These are phyloP conservation scores for Buxus sempervirens DNA, from an alignment of 164 flowering plant genomes.

Conservation along the genomic window DNA sequence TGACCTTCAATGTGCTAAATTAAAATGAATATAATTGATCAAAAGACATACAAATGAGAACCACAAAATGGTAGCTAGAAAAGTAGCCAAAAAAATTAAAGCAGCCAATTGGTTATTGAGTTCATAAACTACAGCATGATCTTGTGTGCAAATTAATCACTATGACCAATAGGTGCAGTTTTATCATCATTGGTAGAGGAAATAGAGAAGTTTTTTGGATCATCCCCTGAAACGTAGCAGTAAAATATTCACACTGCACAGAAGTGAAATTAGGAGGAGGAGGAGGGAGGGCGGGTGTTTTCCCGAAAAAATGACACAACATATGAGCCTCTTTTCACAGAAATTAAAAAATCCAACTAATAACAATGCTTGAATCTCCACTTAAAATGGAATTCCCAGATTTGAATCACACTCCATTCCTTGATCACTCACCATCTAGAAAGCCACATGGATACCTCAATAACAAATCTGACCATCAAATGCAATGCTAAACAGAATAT, in stretches of 20 bases:
- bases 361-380: neutral
- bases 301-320: neutral
- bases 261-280: too few species aligned
- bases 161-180: too few species aligned
- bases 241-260: too few species aligned
- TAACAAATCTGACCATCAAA: neutral
- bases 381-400: neutral
- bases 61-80: neutral
- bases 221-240: too few species aligned
- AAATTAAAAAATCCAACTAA: neutral
- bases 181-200: too few species aligned
- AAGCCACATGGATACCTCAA: neutral
- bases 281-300: too few species aligned
- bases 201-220: too few species aligned
- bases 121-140: too few species aligned
- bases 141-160: too few species aligned
- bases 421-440: neutral
- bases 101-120: neutral
- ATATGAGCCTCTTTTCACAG: neutral
- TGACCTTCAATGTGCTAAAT: neutral
- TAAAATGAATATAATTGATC: neutral
- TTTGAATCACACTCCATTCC: neutral
- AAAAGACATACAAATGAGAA: neutral
- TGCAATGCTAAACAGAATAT: neutral
- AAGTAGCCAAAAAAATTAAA: neutral